A percentile compares a stretch with the other conserved stretches of the same genome.
phyloP scores from a whole-genome alignment of 352 stramenopile genomes.

The Phytophthora palmivora region DNA sequence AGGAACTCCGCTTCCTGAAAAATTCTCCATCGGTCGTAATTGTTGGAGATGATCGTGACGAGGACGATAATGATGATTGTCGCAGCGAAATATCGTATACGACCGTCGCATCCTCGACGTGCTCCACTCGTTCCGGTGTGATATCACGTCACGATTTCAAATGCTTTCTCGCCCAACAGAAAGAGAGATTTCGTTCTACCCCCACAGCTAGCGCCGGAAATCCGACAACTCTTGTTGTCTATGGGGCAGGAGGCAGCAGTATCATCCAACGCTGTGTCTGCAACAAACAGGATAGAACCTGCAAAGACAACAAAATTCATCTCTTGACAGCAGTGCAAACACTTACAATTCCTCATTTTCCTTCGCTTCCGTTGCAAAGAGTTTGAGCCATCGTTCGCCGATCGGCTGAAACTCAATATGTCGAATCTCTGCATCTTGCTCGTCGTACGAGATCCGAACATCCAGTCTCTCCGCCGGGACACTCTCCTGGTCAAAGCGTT shows the following conservation, averaged over 20 bases:
- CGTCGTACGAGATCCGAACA: constrained; percentile 65
- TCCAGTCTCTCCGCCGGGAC: constrained; percentile 58
- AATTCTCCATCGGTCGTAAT: constrained; percentile 56
- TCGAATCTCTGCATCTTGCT: constrained; percentile 43
- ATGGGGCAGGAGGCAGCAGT: constrained; percentile 29
- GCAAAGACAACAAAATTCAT: not conserved
- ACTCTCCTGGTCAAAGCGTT: constrained; percentile 56
- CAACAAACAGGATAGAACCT: constrained; percentile 23
- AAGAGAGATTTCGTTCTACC: constrained; percentile 31
- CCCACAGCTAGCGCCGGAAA: constrained; percentile 54
- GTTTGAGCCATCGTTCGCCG: constrained; percentile 48
- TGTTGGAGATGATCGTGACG: constrained; percentile 46
- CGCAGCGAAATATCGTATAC: constrained; percentile 57
- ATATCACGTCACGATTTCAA: constrained; percentile 67
- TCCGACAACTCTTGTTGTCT: constrained; percentile 48
- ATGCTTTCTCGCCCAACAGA: constrained; percentile 53
- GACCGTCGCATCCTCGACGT: constrained; percentile 51
- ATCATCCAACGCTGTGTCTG: constrained; percentile 10
- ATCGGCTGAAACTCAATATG: constrained; percentile 51
- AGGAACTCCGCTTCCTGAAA: constrained; percentile 63
- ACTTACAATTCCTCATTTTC: not conserved
- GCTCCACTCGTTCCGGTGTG: constrained; percentile 57
- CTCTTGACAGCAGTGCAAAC: not conserved
- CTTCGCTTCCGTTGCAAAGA: constrained; percentile 12
- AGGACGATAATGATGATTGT: constrained; percentile 40